Evolutionary conservation across 2,329 filamentous ascomycete genomes (phyloP), one percentile per base, ranked within the genome.

Genomic region (Sporothrix pallida): DNA sequence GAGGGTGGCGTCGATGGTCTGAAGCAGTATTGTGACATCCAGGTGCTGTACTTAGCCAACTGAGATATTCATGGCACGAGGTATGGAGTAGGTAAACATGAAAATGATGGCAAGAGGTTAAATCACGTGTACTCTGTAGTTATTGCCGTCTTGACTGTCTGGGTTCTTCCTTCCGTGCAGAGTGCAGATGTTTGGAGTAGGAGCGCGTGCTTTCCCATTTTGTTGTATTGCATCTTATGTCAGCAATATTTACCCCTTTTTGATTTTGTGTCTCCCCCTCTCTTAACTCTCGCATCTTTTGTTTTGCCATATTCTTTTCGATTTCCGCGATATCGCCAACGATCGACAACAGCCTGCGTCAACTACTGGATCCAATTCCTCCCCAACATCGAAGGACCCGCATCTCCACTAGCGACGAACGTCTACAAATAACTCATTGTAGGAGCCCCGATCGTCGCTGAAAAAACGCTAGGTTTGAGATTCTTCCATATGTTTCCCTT

Each of bases 1-100:
- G 85, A 87, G 74, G 83, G 78, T 75, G 83, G 82, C 3, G 50
- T 80, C 9, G 79, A 79, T 15, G 80, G 81, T 1, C 73, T 82
- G 69, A 79, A 79, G 74, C 73, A 75, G 12, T 82, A 77, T 72
- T 80, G 79, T 65, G 80, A 82, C 31, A 31, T 58, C 12, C 63
- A 72, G 56, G 62, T 56, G 7, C 37, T 74, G 52, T 70, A 70
- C 44, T 9, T 71, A 42, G 13, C 31, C 54, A 71, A 71, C 6
- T 67, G 20, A 50, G 44, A 3, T 20, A 31, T 3, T 15, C 31
- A 2, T 37, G 31, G 3, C 31, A 37, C 7, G 31, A 23, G 2
- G 7, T 37, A 37, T 23, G 52, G 52, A 12, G 7, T 56, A 15
- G 2, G 10, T 7, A 26, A 12, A 15, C 26, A 42, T 2, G 31